Base-by-base conservation (phyloP, 306 rosid species). In the Casuarina glauca region DNA sequence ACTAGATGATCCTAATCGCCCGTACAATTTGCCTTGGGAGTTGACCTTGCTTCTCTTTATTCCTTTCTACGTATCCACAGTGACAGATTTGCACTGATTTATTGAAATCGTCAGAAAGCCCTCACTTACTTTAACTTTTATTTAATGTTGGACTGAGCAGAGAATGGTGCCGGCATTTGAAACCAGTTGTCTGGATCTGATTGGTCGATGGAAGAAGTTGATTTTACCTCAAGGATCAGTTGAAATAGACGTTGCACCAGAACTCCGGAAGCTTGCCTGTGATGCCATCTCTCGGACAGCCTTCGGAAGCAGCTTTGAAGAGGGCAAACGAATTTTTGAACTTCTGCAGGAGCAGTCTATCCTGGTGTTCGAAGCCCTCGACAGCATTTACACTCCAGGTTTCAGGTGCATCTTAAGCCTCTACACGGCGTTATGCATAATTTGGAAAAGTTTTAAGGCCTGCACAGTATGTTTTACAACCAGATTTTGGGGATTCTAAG, bases 281-380 rank as follows among this genome's bases (percentile, higher is more conserved):
- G 91, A 88, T 68, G 75, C 69, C 38, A 84, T 84, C 45, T 85
- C 88, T 66, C 74, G 86, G 76, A 77, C 86, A 42, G 87, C 88
- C 52, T 87, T 82, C 9, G 88, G 88, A 74, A 81, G 83, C 76
- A 48, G 51, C 51, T 48, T 48, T 9, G 51, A 48, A 48, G 51
- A 48, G 51, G 51, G 51, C 51, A 48, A 83, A 70, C 76, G 46
- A 50, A 84, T 84, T 42, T 86, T 84, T 75, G 75, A 88, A 66
- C 82, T 88, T 2, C 89, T 84, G 42, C 66, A 74, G 61, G 55
- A 82, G 76, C 83, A 76, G 72, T 55, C 76, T 10, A 4, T 69
- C 8, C 58, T 88, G 75, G 76, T 70, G 36, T 45, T 58, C 49
- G 86, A 88, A 74, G 85, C 91, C 74, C 77, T 51, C 1, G 20